Percentiles rank a stretch among this genome's conserved stretches.
These are phyloP conservation scores for Sclerotiophoma versabilis DNA, from an alignment of 2,329 filamentous ascomycete species.

Conservation along the genomic window DNA sequence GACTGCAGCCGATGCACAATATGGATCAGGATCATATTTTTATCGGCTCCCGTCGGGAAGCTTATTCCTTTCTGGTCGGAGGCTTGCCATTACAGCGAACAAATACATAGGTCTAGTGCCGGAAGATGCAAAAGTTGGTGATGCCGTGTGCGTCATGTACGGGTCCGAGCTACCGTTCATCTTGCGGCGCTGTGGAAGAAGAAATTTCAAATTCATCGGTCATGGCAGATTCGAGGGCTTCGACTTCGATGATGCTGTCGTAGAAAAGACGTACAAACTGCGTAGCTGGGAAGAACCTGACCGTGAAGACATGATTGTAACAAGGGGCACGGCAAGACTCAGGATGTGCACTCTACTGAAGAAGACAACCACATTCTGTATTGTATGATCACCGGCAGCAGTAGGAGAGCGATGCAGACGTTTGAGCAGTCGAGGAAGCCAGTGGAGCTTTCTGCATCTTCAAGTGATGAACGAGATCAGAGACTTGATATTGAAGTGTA, in stretches of 20 bases:
- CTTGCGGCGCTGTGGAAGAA: background rate
- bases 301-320: background rate
- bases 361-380: background rate
- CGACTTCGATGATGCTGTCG: background rate
- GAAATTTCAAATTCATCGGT: background rate
- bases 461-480: too few species aligned
- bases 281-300: background rate
- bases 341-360: background rate
- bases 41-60: background rate
- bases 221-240: background rate
- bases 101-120: background rate
- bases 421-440: too few species aligned
- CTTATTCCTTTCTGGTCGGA: background rate
- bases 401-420: background rate
- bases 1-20: background rate
- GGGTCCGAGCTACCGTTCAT: background rate
- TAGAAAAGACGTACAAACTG: background rate
- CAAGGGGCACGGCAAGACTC: background rate
- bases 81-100: background rate
- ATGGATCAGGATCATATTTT: background rate
- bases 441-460: too few species aligned
- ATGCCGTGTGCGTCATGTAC: background rate
- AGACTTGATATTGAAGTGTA: too few species aligned
- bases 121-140: background rate
- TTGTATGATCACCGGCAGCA: background rate